Evolutionary conservation across 2,329 filamentous ascomycete species (phyloP), one percentile per base, ranked within the genome.

Genomic region (Anisogramma anomala): DNA sequence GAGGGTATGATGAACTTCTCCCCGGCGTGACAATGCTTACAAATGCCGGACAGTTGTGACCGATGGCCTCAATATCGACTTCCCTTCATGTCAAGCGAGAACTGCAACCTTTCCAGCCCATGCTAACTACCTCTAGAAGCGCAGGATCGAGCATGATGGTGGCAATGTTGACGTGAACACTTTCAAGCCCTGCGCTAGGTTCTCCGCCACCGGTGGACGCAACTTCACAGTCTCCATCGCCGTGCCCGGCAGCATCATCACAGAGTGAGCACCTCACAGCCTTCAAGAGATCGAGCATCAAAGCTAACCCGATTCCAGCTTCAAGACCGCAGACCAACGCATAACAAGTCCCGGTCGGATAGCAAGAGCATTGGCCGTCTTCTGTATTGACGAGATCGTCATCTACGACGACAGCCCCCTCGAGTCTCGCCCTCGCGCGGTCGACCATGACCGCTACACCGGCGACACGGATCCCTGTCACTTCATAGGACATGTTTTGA

Each of bases 381-480:
- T 91, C 62, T 81, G 76, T 53, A 72, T 94, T 50, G 86, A 94
- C 56, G 86, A 94, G 62, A 71, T 93, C 22, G 70, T 94, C 37
- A 66, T 94, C 41, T 94, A 83, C 58, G 78, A 89, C 55, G 86
- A 93, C 60, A 69, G 68, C 26, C 69, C 69, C 2, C 36, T 52
- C 6, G 61, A 67, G 11, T 54, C 65, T 23, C 69, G 70, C 23
- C 62, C 66, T 22, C 58, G 59, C 15, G 61, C 61, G 41, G 65
- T 71, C 37, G 71, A 77, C 50, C 65, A 67, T 37, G 59, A 67
- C 35, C 59, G 66, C 52, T 71, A 77, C 62, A 86, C 82, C 1
- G 82, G 79, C 48, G 82, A 79, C 55, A 68, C 75, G 11, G 81
- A 91, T 53, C 84, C 84, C 1, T 78, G 78, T 44, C 81, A 88